phyloP scores from a whole-genome alignment of 2,329 filamentous ascomycete genomes.

The Pseudodiploospora longispora region DNA sequence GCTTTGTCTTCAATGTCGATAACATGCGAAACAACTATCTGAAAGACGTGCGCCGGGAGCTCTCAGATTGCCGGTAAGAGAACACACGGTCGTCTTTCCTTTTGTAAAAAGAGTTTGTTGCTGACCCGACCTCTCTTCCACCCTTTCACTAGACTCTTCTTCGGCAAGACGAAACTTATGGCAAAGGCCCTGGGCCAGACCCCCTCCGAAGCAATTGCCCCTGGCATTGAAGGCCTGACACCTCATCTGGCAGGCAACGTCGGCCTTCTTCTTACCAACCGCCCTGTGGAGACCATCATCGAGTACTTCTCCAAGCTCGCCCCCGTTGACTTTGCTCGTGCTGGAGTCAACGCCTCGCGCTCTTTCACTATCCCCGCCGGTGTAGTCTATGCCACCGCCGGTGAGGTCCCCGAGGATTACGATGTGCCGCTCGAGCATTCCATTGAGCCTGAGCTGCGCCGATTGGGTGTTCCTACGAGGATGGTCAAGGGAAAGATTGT shows the following conservation, averaged over 20 bases:
- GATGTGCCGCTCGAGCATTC: constrained; percentile 84
- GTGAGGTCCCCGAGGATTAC: constrained; percentile 69
- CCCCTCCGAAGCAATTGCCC: constrained; percentile 70
- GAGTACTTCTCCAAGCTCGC: constrained; percentile 65
- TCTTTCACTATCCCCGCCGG: constrained; percentile 76
- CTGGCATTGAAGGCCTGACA: constrained; percentile 64
- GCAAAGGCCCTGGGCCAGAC: constrained; percentile 80
- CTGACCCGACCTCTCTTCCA: neutral
- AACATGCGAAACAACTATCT: constrained; percentile 98
- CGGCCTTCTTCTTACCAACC: constrained; percentile 84
- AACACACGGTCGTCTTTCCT: constrained; percentile 17
- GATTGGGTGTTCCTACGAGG: constrained; percentile 81
- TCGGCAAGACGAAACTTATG: constrained; percentile 99
- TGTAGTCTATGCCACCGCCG: constrained; percentile 70
- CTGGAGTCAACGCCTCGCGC: constrained; percentile 67
- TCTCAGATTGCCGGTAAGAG: constrained; percentile 69
- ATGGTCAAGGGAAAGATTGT: constrained; percentile 84
- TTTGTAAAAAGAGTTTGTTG: neutral
- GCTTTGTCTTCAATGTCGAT: constrained; percentile 88
- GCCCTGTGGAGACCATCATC: constrained; percentile 56
- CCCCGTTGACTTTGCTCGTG: constrained; percentile 84
- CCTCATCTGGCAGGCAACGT: constrained; percentile 71
- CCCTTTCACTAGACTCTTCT: constrained; percentile 64
- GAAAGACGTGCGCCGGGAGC: constrained; percentile 79
- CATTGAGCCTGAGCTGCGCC: constrained; percentile 82